Evolutionary conservation across 768 basidiomycete species (phyloP), one percentile per base, ranked within the genome.

Genomic region (Tremella fuciformis): DNA sequence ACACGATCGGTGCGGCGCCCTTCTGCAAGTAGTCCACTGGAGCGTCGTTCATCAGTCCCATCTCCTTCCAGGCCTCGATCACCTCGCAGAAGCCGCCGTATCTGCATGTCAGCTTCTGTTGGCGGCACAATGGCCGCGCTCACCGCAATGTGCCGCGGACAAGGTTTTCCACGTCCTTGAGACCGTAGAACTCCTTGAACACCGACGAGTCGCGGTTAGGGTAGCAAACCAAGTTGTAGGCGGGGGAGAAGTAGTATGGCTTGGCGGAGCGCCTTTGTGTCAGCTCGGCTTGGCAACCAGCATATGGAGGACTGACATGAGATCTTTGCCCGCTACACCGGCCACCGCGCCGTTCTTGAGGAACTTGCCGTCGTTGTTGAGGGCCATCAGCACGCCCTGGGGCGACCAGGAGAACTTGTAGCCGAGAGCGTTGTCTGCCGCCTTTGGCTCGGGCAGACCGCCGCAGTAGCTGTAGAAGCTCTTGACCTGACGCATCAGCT

Each of bases 351-450:
- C 84, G 54, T 82, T 79, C 39, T 84, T 81, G 71, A 88, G 81
- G 80, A 87, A 92, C 2, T 88, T 86, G 18, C 91, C 96, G 37
- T 83, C 81, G 81, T 98, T 98, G 69, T 92, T 84, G 52, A 97
- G 84, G 1, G 96, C 94, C 66, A 97, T 87, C 55, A 99, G 86
- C 44, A 93, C 92, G 52, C 93, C 94, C 19, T 91, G 88, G 8
- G 92, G 89, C 7, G 91, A 94, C 96, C 96, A 98, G 38, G 91
- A 96, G 81, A 99, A 97, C 78, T 97, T 97, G 85, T 97, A 99
- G 11, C 94, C 94, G 57, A 98, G 86, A 1, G 96, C 92, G 80
- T 98, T 99, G 71, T 86, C 85, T 3, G 91, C 84, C 72, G 87
- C 87, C 69, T 90, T 87, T 7, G 91, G 89, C 0, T 11, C 16